Evolutionary conservation across 805 yeast species (phyloP), one percentile per base, ranked within the genome.

Genomic region (Candida broadrunensis): DNA sequence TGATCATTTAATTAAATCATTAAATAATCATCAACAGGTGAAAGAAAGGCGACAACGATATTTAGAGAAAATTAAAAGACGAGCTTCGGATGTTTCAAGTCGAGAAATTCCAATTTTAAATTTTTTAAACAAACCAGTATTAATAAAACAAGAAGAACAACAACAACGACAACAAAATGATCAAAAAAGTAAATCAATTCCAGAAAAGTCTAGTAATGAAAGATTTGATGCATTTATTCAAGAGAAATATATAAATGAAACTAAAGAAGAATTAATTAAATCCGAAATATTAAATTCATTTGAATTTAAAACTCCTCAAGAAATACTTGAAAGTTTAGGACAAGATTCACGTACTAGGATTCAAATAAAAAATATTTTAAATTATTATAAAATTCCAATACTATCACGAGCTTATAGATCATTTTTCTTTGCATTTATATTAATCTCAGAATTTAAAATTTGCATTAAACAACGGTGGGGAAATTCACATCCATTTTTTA

Each of bases 401-500:
- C 14, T 26, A 9, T 26, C 29, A 26, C 14, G 11, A 9, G 3
- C 8, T 2, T 43, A 27, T 17, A 35, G 45, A n/a, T 35, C 44
- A 14, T 50, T 55, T n/a, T 43, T 55, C 17, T 55, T 54, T 38
- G 46, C 55, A 3, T 50, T 58, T 33, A 45, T 53, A 1, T 41
- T 60, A 39, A 33, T 56, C 3, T 37, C 45, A 26, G 61, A 58
- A 26, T 49, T 39, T 37, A 45, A 45, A 14, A 56, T 50, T 18
- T 47, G 49, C 8, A 19, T 47, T 23, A 30, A 29, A 21, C 19
- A 25, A 7, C 13, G 16, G 5, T 27, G 14, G 11, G 14, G 17
- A 2, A 36, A 36, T 18, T 21, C 9, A 7, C 60, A 55, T 26
- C 60, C 63, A 1, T 55, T 58, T 1, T 54, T 51, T 37, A 60